Evolutionary conservation across 2,329 filamentous ascomycete species (phyloP), one percentile per base, ranked within the genome.

Genomic region (Trichoderma sp.): DNA sequence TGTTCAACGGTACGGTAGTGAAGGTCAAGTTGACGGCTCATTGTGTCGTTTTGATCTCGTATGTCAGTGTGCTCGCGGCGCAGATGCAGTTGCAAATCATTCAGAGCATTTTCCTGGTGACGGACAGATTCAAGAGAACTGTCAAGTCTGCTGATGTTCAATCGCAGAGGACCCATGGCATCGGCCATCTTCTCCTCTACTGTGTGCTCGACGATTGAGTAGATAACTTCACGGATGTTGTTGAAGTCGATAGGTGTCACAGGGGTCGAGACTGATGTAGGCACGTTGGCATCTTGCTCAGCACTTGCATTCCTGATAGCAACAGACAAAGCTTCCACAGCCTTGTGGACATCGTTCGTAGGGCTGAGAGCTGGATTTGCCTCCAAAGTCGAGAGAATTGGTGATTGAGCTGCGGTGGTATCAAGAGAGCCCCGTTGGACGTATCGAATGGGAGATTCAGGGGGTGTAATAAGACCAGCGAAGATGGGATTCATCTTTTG

Each of bases 111-210:
- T 39, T 39, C 36, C 5, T 1, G 14, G 14, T 7, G 36, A n/a
- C 39, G 39, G n/a, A 56, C 8, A 2, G 57, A 62, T 4, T 21
- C 56, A 1, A 72, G 39, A 71, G 58, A 74, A 34, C 74, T 43
- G 12, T 76, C 74, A 12, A 77, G 3, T 14, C 67, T 68, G 53
- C 58, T 73, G 8, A 78, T 66, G 9, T 80, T 79, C 24, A 80
- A 61, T 3, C 79, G 75, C 11, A 82, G 70, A 3, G 80, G 80
- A 0, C 74, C 74, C 7, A 79, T 75, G 0, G 80, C 81, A 39
- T 79, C 78, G 0, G 78, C 74, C 32, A 82, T 76, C 11, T 78
- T 76, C n/a, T 79, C 75, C 32, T 82, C 80, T 0, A 80, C 79
- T 2, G 72, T 74, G 1, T 79, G 73, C 51, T 81, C 80, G 15